These are phyloP conservation scores for Pseudoscleropodium purum DNA, from an alignment of 225 moss, liverwort and hornwort genomes.

Conservation along the genomic window DNA sequence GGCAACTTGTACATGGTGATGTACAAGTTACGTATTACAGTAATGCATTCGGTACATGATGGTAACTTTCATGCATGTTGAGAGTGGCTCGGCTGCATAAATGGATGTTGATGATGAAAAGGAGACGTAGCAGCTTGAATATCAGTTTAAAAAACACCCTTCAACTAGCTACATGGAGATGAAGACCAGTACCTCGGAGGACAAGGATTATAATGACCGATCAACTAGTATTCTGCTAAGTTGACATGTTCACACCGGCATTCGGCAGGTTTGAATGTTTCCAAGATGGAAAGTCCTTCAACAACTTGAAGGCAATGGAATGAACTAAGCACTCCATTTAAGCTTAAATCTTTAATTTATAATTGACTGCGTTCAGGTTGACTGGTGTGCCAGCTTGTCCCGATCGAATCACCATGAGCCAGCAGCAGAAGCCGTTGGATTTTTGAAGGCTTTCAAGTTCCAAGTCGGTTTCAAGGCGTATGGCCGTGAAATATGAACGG, in stretches of 20 bases:
- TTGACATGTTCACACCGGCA: not conserved
- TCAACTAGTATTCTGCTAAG: not conserved
- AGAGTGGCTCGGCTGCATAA: not conserved
- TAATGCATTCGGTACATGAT: not conserved
- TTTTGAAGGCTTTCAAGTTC: conserved; percentile 64
- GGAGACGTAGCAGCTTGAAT: not conserved
- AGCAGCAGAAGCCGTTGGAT: conserved; percentile 59
- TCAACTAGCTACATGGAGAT: not conserved
- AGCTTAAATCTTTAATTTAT: not conserved
- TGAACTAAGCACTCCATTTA: not conserved
- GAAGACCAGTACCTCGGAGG: not conserved
- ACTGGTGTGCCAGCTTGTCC: not conserved
- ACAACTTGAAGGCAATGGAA: not conserved
- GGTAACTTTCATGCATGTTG: not conserved
- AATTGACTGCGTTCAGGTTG: not conserved
- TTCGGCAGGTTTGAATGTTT: not conserved
- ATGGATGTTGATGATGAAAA: not conserved
- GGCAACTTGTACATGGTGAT: not conserved
- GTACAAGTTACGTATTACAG: not conserved
- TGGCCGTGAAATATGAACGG: conserved; percentile 58
- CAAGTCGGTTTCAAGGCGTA: conserved; percentile 68
- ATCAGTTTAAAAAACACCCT: not conserved
- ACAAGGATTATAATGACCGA: not conserved
- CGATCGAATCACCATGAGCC: conserved; percentile 54
- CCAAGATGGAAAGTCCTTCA: not conserved